A percentile compares a stretch with the other conserved stretches of the same genome.
Conservation (phyloP, 495 filamentous ascomycete genomes). For the Pyronema domesticum region DNA sequence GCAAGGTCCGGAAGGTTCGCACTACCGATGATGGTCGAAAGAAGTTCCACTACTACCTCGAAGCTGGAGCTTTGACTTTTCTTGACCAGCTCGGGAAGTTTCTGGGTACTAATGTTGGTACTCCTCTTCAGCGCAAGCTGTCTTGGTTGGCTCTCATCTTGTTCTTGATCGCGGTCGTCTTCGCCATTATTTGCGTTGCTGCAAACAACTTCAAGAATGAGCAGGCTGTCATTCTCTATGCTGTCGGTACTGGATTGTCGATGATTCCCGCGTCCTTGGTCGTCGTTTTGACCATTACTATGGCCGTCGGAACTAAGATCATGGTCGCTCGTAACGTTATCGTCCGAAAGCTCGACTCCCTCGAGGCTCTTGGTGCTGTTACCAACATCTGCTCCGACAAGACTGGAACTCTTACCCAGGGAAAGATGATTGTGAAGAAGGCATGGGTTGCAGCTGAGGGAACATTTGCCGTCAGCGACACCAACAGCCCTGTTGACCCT, state of each 20-base stretch:
- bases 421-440: slow-evolving; percentile 39
- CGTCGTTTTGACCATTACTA: slow-evolving; percentile 39
- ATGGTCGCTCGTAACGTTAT: slow-evolving; percentile 36
- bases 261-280: slow-evolving; percentile 38
- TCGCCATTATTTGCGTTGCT: slow-evolving; percentile 34
- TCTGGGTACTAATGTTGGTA: slow-evolving; percentile 46
- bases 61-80: slow-evolving; percentile 49
- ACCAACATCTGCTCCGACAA: slow-evolving; percentile 60
- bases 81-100: slow-evolving; percentile 51
- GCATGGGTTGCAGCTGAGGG: slow-evolving; percentile 38
- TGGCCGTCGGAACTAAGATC: slow-evolving; percentile 35
- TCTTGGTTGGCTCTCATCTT: slow-evolving; percentile 34
- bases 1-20: slow-evolving; percentile 36
- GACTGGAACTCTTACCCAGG: slow-evolving; percentile 55
- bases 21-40: slow-evolving; percentile 39
- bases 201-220: slow-evolving; percentile 31
- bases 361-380: slow-evolving; percentile 47
- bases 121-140: slow-evolving; percentile 35
- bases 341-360: slow-evolving; percentile 33
- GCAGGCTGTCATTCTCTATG: slow-evolving; percentile 35
- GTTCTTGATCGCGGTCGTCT: slow-evolving; percentile 33
- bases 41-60: slow-evolving; percentile 46
- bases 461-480: slow-evolving; percentile 41
- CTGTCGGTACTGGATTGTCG: slow-evolving; percentile 41
- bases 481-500: slow-evolving; percentile 40